phyloP scores from a whole-genome alignment of 1,284 basidiomycete genomes.

The Ceratobasidium sp. region DNA sequence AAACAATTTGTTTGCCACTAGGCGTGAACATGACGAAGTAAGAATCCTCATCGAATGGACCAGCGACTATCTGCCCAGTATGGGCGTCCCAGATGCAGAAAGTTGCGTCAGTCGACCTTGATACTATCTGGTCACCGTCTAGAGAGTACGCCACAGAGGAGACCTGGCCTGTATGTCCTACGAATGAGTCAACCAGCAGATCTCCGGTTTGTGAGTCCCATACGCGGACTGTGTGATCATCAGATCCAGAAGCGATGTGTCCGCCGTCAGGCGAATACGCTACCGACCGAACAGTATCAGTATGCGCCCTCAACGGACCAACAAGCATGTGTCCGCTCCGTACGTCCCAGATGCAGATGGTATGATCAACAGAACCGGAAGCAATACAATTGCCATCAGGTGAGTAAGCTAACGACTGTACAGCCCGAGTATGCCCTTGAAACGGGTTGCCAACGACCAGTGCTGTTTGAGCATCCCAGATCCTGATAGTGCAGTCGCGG shows the following conservation, averaged over 20 bases:
- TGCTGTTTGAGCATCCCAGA: neutral
- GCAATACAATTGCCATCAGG: neutral
- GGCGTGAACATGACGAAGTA: neutral
- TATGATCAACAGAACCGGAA: neutral
- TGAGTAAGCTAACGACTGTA: neutral
- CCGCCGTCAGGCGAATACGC: constrained; percentile 11
- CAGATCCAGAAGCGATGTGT: neutral
- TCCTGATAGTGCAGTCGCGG: neutral
- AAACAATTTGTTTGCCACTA: too few species aligned
- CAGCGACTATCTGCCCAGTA: neutral
- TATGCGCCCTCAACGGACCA: neutral
- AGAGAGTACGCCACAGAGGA: neutral
- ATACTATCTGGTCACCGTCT: neutral
- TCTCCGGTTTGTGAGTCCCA: neutral
- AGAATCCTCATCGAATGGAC: neutral
- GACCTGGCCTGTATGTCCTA: neutral
- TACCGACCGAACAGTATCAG: neutral
- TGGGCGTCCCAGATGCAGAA: neutral
- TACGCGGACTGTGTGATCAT: neutral
- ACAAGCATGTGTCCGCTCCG: neutral
- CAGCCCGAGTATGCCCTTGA: neutral
- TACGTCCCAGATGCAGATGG: neutral
- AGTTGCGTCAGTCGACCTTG: neutral
- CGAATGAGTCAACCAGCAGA: neutral
- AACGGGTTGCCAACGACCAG: neutral